phyloP scores from a whole-genome alignment of 208 protist species.

The Trypanosoma mega region DNA sequence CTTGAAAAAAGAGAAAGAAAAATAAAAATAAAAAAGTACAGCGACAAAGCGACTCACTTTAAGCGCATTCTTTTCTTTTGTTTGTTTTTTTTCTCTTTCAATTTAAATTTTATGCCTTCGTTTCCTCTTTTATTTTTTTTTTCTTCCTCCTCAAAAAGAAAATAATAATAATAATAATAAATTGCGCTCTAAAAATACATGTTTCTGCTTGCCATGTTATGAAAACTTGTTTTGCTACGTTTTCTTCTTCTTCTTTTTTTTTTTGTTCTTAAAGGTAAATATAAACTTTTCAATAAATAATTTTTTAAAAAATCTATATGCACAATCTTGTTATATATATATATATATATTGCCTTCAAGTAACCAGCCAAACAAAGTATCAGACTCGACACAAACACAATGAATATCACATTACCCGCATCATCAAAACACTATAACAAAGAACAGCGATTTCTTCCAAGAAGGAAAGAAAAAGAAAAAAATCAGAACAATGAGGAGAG shows the following conservation, averaged over 20 bases:
- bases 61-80: not conserved
- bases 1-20: not conserved
- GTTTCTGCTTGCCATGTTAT: too few species aligned
- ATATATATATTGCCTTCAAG: slow-evolving; percentile 7
- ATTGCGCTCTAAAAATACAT: too few species aligned
- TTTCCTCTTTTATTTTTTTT: not conserved
- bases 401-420: too few species aligned
- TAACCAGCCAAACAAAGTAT: too few species aligned
- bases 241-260: slow-evolving; percentile 10
- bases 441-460: not conserved
- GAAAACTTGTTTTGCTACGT: not conserved
- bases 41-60: slow-evolving; percentile 1
- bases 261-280: not conserved
- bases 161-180: too few species aligned
- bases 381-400: too few species aligned
- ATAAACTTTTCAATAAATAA: not conserved
- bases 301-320: too few species aligned
- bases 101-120: not conserved
- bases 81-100: slow-evolving; percentile 3
- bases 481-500: too few species aligned
- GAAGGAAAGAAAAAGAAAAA: not conserved
- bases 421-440: too few species aligned
- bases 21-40: slow-evolving; percentile 24
- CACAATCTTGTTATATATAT: too few species aligned
- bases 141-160: too few species aligned